Evolutionary conservation across 257 asterid genomes (phyloP), one percentile per base, ranked within the genome.

Genomic region (Gynochthodes officinalis): DNA sequence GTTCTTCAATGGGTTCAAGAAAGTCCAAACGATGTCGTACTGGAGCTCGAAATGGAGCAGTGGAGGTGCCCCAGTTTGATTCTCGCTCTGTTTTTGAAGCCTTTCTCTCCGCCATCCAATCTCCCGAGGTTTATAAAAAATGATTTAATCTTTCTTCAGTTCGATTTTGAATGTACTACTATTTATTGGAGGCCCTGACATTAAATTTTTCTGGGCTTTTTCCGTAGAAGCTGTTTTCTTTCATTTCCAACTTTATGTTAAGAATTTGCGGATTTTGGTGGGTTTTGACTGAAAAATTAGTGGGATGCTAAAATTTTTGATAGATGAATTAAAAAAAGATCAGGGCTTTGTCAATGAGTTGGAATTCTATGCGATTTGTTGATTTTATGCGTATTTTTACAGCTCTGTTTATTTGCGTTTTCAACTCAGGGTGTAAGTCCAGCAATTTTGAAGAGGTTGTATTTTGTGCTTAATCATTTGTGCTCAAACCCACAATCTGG

Each of bases 371-470:
- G n/a, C n/a, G 30, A n/a, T 37, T n/a, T 52, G 28, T n/a, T 23
- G 1, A 39, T 37, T 25, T 40, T 14, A 21, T 64, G 33, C 21
- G 18, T 12, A 6, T 2, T 33, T 39, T 37, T 37, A 37, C 42
- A n/a, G 3, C 42, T 23, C 8, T 50, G 25, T 19, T 15, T 54
- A 7, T 46, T 27, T 25, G 16, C 13, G 12, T 67, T 59, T 40
- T 43, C 72, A 18, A 76, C 82, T 71, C 89, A 93, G 97, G 97
- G 89, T 62, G 59, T 89, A 52, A 84, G 73, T 25, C 69, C 79
- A 61, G 78, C 78, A 1, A 76, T 64, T 53, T 78, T 93, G 89
- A 87, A 83, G 86, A 75, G 84, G 69, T 73, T 89, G 79, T 87
- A 87, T 74, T 46, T 55, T 54, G 71, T 88, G 79, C 94, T 93